These are phyloP conservation scores for Typha latifolia DNA, from an alignment of 176 grass and related monocot species.

Conservation along the genomic window DNA sequence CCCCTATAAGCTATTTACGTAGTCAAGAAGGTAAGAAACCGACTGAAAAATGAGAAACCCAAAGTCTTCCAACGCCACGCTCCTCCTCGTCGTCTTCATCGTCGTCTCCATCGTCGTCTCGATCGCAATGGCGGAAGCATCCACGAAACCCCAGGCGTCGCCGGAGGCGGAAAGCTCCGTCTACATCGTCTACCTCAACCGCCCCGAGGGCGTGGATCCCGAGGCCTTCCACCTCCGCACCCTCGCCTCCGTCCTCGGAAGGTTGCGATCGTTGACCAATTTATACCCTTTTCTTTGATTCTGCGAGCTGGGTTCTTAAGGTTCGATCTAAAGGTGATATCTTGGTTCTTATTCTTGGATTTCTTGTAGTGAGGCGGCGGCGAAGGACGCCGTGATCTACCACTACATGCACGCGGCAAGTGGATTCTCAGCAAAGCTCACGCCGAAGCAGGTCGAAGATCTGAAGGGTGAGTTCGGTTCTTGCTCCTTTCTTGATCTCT, in stretches of 20 bases:
- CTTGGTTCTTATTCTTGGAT: neutral
- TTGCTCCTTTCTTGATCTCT: neutral
- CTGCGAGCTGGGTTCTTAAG: neutral
- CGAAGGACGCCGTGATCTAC: slow-evolving; percentile 62
- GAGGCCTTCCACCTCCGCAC: slow-evolving; percentile 89
- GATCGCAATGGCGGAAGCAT: neutral
- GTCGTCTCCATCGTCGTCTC: neutral
- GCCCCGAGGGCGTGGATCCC: slow-evolving; percentile 50
- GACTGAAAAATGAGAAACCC: too few species aligned
- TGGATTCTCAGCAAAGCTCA: slow-evolving; percentile 84
- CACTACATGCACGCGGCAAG: slow-evolving; percentile 84
- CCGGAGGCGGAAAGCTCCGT: slow-evolving; percentile 38
- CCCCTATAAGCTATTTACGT: too few species aligned
- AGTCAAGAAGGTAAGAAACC: too few species aligned
- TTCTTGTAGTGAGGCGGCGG: slow-evolving; percentile 54
- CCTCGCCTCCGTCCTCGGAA: slow-evolving; percentile 58
- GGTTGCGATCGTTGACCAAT: slow-evolving; percentile 19
- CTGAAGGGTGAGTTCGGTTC: slow-evolving; percentile 54
- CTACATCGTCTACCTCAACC: slow-evolving; percentile 72
- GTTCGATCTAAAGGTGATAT: neutral
- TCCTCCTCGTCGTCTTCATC: neutral
- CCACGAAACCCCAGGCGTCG: neutral
- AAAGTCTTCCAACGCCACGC: neutral
- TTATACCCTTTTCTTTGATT: neutral
- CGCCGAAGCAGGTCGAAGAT: slow-evolving; percentile 55